Base-by-base conservation (phyloP, 768 basidiomycete species). In the Pleurotus eryngii region DNA sequence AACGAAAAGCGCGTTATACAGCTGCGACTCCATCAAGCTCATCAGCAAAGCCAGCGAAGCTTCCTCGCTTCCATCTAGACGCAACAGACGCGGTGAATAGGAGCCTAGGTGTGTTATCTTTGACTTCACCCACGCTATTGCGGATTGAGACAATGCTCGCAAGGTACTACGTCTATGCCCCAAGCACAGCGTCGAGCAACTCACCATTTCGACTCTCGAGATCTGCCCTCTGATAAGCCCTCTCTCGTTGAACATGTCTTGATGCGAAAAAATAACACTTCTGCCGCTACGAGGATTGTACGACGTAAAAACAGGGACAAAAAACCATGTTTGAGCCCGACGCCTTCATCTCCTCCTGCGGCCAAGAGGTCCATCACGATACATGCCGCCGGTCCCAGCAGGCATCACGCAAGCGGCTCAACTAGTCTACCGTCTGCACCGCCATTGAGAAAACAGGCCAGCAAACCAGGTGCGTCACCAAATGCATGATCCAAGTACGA, bases 201-300 rank as follows among this genome's bases (percentile, higher is more conserved):
- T 14, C 30, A 24, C n/a, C 24, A 35, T n/a, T n/a, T 6, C 7
- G 20, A 12, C n/a, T 15, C 26, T 15, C 27, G 20, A 26, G 27
- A 15, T 30, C 20, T 27, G 15, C 27, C 49, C 30, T 15, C 46
- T 24, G 15, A 22, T 18, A 20, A 17, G 17, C 20, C 22, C 5
- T 48, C 46, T 26, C 46, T 48, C 6, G 20, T 26, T 5, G 17
- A 17, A 14, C 14, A 15, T 22, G 17, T 48, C n/a, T 26, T 50
- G 15, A 17, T 15, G 20, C 49, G 49, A 12, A 50, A 35, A 9
- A 12, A 2, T 26, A 18, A 17, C 12, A n/a, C 49, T n/a, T 20
- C 46, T 48, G 46, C 49, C n/a, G 49, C 49, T 15, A 50, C 49
- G 6, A 20, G 49, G n/a, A 50, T 50, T n/a, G 49, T 50, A 20